Conservation (phyloP, 2,329 filamentous ascomycete genomes). For the Elsinoe batatas region DNA sequence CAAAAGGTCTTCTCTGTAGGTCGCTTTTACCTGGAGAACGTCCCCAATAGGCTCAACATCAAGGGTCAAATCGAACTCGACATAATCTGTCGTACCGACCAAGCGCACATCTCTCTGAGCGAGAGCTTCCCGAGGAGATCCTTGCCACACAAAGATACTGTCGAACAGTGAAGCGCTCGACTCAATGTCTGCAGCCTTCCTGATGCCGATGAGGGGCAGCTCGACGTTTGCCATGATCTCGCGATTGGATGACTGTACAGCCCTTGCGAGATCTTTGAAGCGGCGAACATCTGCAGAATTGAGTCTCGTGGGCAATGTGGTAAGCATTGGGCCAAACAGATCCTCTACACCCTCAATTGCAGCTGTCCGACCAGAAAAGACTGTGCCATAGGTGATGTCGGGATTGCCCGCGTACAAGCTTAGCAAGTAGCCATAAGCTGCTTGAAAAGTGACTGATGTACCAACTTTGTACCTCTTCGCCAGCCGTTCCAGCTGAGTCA, state of each 20-base stretch:
- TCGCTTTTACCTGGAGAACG: slow-evolving; percentile 42
- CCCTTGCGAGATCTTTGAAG: slow-evolving; percentile 51
- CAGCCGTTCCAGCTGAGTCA: not conserved
- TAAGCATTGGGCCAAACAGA: slow-evolving; percentile 70
- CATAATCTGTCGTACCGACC: slow-evolving; percentile 53
- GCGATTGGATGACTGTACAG: slow-evolving; percentile 56
- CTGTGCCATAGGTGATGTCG: slow-evolving; percentile 66
- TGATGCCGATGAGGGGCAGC: slow-evolving; percentile 60
- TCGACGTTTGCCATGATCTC: slow-evolving; percentile 53
- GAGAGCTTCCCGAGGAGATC: slow-evolving; percentile 41
- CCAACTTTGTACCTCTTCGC: slow-evolving; percentile 39
- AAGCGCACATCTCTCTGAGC: slow-evolving; percentile 40
- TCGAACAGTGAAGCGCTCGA: slow-evolving; percentile 59
- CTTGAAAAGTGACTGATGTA: slow-evolving; percentile 66
- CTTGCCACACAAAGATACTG: slow-evolving; percentile 74
- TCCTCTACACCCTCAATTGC: slow-evolving; percentile 59
- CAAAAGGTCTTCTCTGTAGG: slow-evolving; percentile 46
- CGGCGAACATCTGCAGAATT: slow-evolving; percentile 44
- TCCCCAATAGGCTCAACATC: slow-evolving; percentile 58
- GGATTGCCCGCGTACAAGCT: slow-evolving; percentile 51
- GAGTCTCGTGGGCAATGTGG: slow-evolving; percentile 62
- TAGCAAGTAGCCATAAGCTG: slow-evolving; percentile 57
- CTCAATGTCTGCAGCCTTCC: slow-evolving; percentile 46
- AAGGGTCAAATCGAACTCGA: slow-evolving; percentile 67
- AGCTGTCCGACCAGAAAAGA: slow-evolving; percentile 73